Evolutionary conservation across 2,329 filamentous ascomycete species (phyloP).

Genomic region (Drechslerella dactyloides): DNA sequence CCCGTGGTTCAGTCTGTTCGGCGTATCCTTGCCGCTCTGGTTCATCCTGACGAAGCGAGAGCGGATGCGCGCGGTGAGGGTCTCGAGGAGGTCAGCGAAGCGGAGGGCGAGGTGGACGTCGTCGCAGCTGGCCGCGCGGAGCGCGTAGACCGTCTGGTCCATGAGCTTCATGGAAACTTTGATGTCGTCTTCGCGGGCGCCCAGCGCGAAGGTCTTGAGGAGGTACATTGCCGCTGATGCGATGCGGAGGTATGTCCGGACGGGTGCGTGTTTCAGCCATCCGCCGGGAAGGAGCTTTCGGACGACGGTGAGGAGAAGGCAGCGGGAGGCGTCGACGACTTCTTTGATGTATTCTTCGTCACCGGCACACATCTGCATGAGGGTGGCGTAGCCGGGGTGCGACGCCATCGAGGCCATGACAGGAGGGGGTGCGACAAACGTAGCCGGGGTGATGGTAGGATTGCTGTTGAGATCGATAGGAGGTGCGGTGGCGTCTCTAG

Average conservation of each 20-base stretch:
- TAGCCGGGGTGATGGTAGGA: constrained; percentile 63
- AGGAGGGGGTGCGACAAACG: constrained; percentile 66
- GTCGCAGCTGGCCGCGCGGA: constrained; percentile 80
- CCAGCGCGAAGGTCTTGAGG: constrained; percentile 81
- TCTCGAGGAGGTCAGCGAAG: constrained; percentile 82
- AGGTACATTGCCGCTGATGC: constrained; percentile 85
- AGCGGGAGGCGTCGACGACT: constrained; percentile 78
- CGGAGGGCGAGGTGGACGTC: constrained; percentile 84
- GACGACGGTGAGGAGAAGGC: constrained; percentile 77
- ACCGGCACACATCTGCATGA: constrained; percentile 61
- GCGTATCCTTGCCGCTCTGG: constrained; percentile 58
- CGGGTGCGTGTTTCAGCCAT: constrained; percentile 81
- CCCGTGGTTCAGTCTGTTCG: constrained; percentile 50
- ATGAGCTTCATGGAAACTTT: constrained; percentile 76
- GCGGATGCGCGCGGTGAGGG: constrained; percentile 74
- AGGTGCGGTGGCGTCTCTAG: constrained; percentile 54
- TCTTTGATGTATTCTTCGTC: constrained; percentile 77
- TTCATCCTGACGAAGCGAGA: constrained; percentile 69
- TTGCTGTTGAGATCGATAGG: constrained; percentile 57
- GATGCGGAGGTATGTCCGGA: constrained; percentile 84
- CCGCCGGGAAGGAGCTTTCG: constrained; percentile 75
- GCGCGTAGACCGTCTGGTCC: constrained; percentile 74
- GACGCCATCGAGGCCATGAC: constrained; percentile 62
- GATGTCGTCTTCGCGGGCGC: constrained; percentile 78
- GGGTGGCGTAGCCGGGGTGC: constrained; percentile 66